Conservation (phyloP, 78 protist species). For the Isochrysis galbana region DNA sequence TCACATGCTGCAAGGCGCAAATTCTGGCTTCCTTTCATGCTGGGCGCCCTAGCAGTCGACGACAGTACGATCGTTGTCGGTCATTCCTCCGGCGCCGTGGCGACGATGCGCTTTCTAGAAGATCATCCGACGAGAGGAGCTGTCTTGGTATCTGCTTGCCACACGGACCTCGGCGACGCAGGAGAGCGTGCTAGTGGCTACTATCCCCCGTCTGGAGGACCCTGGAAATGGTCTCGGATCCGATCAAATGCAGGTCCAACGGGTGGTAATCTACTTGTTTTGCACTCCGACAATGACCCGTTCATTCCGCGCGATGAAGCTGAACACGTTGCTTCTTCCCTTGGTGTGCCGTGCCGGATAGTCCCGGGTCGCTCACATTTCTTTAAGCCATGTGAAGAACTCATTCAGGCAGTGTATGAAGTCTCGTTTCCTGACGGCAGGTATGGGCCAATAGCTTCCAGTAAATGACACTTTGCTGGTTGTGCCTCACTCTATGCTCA, state of each 20-base stretch:
- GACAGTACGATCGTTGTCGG: conserved; percentile 47
- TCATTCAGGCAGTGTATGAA: too few relatives aligned
- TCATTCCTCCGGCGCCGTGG: conserved; percentile 48
- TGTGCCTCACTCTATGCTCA: too few relatives aligned
- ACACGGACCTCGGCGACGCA: conserved; percentile 43
- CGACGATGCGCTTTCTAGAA: conserved; percentile 47
- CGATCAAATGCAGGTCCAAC: background rate
- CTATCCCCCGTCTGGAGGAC: conserved; percentile 15
- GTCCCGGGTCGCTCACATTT: background rate
- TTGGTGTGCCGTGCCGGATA: background rate
- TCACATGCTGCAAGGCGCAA: background rate
- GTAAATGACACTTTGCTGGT: too few relatives aligned
- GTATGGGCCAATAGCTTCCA: too few relatives aligned
- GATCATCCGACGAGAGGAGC: background rate
- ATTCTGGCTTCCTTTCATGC: conserved; percentile 37
- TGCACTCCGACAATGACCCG: background rate
- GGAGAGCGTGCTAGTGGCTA: conserved; percentile 38
- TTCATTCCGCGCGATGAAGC: background rate
- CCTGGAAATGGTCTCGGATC: background rate
- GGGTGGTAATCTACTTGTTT: background rate
- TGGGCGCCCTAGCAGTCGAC: background rate
- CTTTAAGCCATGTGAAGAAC: background rate
- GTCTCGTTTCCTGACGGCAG: too few relatives aligned
- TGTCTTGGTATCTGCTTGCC: conserved; percentile 40
- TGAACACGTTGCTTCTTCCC: background rate